Conservation (phyloP, 441 rosid species). For the Corymbia calophylla region DNA sequence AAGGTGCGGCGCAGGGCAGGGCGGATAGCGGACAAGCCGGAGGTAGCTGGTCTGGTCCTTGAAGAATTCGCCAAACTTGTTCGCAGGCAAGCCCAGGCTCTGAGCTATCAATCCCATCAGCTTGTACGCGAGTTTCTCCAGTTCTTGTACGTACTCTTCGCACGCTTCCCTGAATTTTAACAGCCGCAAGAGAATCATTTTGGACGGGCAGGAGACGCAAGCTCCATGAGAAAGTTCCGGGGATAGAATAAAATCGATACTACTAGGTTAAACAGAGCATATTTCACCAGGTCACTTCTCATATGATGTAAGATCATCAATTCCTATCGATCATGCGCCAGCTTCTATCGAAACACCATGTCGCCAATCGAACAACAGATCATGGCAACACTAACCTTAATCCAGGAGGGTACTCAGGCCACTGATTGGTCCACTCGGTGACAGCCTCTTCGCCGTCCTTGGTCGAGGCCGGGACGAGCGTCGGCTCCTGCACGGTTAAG, state of each 20-base stretch:
- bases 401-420: slow-evolving; percentile 39
- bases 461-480: slow-evolving; percentile 32
- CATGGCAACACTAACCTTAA: slow-evolving; percentile 17
- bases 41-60: slow-evolving; percentile 49
- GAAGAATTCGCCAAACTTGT: slow-evolving; percentile 42
- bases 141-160: slow-evolving; percentile 45
- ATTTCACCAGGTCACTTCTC: neutral
- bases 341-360: neutral
- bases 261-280: neutral
- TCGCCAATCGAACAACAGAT: neutral
- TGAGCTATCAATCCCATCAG: slow-evolving; percentile 46
- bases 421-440: slow-evolving; percentile 37
- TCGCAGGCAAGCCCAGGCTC: slow-evolving; percentile 54
- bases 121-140: slow-evolving; percentile 47
- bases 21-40: slow-evolving; percentile 63
- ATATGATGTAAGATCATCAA: neutral
- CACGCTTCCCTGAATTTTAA: slow-evolving; percentile 37
- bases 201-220: neutral
- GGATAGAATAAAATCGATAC: neutral
- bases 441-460: slow-evolving; percentile 31
- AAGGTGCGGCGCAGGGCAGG: slow-evolving; percentile 72
- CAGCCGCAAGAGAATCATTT: neutral
- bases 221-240: neutral
- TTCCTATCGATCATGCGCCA: neutral
- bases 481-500: slow-evolving; percentile 28